Evolutionary conservation across 768 basidiomycete species (phyloP), one percentile per base, ranked within the genome.

Genomic region (Gloeophyllum trabeum): DNA sequence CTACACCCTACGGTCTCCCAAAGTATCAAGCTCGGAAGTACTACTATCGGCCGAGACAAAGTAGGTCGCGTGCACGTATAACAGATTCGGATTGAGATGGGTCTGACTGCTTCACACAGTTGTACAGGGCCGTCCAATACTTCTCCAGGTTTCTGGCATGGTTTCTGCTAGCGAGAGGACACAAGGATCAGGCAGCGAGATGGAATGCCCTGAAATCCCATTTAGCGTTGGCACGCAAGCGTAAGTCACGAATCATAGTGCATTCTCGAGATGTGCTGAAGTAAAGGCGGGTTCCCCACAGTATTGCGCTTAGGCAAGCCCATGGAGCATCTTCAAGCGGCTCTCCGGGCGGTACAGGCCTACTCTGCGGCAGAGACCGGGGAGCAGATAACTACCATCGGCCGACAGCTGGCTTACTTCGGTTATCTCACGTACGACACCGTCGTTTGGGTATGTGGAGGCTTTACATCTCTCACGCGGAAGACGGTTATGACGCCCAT

Each of bases 241-340:
- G 94, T 96, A 40, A 37, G 57, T 46, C 14, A 7, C 24, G n/a
- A n/a, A n/a, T n/a, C n/a, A n/a, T n/a, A n/a, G n/a, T n/a, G n/a
- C n/a, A n/a, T n/a, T n/a, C n/a, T n/a, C n/a, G n/a, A n/a, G n/a
- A n/a, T n/a, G n/a, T n/a, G n/a, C n/a, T n/a, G n/a, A n/a, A n/a
- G n/a, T n/a, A n/a, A n/a, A n/a, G n/a, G n/a, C n/a, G n/a, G n/a
- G n/a, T n/a, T n/a, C 2, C n/a, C 42, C n/a, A 5, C 48, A 98
- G 94, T 96, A 26, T 69, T 98, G 71, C 79, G 96, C 13, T 67
- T 99, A 41, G 90, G 91, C 51, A 94, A 97, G 61, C 91, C 92
- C 5, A 51, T 93, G 48, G 96, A 99, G 56, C 90, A 96, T 62
- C 67, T 93, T 4, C 94, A 98, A 58, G 78, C 89, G 1, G 92